Evolutionary conservation across 176 grass and related monocot species (phyloP), one percentile per base, ranked within the genome.

Genomic region (Ananas comosus): DNA sequence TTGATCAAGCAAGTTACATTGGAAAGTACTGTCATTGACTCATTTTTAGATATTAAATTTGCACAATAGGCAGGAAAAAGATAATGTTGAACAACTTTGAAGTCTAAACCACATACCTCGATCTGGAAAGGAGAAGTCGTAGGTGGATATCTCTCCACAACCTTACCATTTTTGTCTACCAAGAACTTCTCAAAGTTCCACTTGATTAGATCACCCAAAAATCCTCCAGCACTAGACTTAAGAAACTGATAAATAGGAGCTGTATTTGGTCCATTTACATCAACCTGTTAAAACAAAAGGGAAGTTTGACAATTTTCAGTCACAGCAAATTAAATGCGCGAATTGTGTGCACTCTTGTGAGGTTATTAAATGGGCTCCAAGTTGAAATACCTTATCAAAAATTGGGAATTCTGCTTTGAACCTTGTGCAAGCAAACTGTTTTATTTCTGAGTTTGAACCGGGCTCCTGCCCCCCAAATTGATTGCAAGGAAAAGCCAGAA

Each of bases 151-250:
- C 94, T 91, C 72, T 99, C 94, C 56, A 91, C 50, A 47, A 93
- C 87, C 88, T 93, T 99, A 12, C 90, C 94, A 51, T 84, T 99
- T 80, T 99, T 99, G 51, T 93, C 87, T 51, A 94, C 77, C 82
- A 99, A 78, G 52, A 99, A 99, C 78, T 99, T 99, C 69, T 93
- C 94, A 78, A 93, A 99, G 78, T 93, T 99, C 94, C 94, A 99
- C 72, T 99, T 99, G 53, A 99, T 77, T 58, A 99, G 51, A 83
- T 93, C 94, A 58, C 90, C 90, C 75, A 99, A 74, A 88, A 99
- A 93, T 72, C 94, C 94, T 75, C 94, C 94, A 73, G 90, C 94
- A 86, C 78, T 93, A 4, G 90, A 93, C 79, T 99, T 99, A 48
- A 99, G 87, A 80, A 88, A 99, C 72, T 91, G 77, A 72, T 93